Evolutionary conservation across 2,329 filamentous ascomycete genomes (phyloP).

Genomic region (Pseudogymnoascus sp.): DNA sequence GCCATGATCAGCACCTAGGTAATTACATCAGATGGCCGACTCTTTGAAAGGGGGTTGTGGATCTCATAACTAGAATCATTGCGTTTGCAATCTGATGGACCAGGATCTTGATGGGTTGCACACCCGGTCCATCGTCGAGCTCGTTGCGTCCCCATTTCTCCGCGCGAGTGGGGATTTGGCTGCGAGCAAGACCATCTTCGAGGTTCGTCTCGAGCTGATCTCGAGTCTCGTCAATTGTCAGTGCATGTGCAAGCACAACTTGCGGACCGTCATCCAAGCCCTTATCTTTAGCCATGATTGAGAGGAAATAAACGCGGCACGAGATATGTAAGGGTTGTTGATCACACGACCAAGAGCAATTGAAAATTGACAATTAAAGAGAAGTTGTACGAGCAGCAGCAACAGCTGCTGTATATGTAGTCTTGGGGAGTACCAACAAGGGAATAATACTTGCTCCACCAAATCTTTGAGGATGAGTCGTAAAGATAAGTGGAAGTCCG

Average conservation of each 20-base stretch:
- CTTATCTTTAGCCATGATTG: background rate
- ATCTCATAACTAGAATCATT: slow-evolving; percentile 51
- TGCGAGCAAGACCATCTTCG: slow-evolving; percentile 49
- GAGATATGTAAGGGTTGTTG: background rate
- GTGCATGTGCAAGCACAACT: slow-evolving; percentile 41
- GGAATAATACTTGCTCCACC: background rate
- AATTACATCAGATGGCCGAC: slow-evolving; percentile 19
- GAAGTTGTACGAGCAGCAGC: background rate
- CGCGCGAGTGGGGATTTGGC: slow-evolving; percentile 48
- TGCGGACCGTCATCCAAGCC: background rate
- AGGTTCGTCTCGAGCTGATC: slow-evolving; percentile 48
- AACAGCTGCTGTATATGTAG: background rate
- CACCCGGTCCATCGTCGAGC: slow-evolving; percentile 52
- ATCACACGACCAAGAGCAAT: background rate
- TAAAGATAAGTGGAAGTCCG: background rate
- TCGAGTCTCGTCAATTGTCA: slow-evolving; percentile 46
- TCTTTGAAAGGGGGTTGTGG: background rate
- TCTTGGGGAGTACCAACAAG: background rate
- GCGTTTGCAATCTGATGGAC: slow-evolving; percentile 61
- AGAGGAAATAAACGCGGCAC: background rate
- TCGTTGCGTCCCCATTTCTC: slow-evolving; percentile 55
- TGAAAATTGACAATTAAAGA: background rate
- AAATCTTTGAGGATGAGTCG: background rate
- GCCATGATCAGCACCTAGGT: slow-evolving; percentile 45
- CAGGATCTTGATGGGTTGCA: slow-evolving; percentile 56